Conservation (phyloP, 2,329 filamentous ascomycete species). For the Graphilbum fragrans region DNA sequence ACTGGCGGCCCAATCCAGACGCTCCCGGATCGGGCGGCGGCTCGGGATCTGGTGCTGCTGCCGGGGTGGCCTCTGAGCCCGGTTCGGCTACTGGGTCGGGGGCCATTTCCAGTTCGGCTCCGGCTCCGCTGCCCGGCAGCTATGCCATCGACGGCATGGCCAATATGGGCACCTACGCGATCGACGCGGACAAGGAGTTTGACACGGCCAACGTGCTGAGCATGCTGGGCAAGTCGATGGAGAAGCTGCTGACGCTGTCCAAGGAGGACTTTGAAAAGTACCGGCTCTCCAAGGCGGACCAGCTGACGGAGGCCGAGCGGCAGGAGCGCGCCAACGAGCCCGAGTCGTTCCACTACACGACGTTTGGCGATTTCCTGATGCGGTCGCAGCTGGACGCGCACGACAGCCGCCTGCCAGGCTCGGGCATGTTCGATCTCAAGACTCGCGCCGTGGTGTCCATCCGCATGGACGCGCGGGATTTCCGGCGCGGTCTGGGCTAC, state of each 20-base stretch:
- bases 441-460: slow-evolving; percentile 85
- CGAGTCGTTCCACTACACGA: slow-evolving; percentile 82
- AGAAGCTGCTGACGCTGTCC: slow-evolving; percentile 79
- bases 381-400: slow-evolving; percentile 89
- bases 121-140: too few relatives aligned
- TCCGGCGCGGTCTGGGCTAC: slow-evolving; percentile 69
- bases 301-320: slow-evolving; percentile 60
- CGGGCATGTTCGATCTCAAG: slow-evolving; percentile 92
- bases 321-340: slow-evolving; percentile 33
- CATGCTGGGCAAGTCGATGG: slow-evolving; percentile 90
- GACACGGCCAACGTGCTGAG: slow-evolving; percentile 77
- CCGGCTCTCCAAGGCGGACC: slow-evolving; percentile 52
- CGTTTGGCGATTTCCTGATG: slow-evolving; percentile 79
- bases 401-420: slow-evolving; percentile 75
- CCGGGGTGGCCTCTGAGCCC: too few relatives aligned
- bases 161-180: slow-evolving; percentile 81
- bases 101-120: too few relatives aligned
- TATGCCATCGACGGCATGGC: slow-evolving; percentile 27
- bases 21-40: not conserved
- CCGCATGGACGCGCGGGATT: slow-evolving; percentile 69
- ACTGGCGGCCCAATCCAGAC: slow-evolving; percentile 39
- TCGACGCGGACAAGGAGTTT: slow-evolving; percentile 90
- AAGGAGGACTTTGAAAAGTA: slow-evolving; percentile 81
- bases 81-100: too few relatives aligned
- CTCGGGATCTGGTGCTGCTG: not conserved